These are phyloP conservation scores for Coniochaeta sp. DNA, from an alignment of 2,329 filamentous ascomycete species.

Conservation along the genomic window DNA sequence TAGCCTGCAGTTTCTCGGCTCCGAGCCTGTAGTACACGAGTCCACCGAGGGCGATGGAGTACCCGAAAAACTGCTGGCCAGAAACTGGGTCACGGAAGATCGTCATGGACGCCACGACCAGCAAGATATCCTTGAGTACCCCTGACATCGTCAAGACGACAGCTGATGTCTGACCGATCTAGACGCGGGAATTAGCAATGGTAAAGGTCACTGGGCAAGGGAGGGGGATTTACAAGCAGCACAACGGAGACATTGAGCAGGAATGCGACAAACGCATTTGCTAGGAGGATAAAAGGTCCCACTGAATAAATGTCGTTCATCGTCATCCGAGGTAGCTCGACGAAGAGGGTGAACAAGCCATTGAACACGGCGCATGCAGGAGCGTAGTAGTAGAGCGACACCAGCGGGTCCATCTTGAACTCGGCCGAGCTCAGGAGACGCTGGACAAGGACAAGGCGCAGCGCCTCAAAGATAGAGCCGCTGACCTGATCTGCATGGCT, in stretches of 20 bases:
- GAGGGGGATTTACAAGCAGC: slow-evolving; percentile 59
- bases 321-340: slow-evolving; percentile 64
- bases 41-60: slow-evolving; percentile 70
- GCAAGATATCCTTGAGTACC: slow-evolving; percentile 81
- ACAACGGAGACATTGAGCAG: slow-evolving; percentile 79
- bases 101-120: slow-evolving; percentile 71
- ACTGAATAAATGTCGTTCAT: slow-evolving; percentile 67
- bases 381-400: slow-evolving; percentile 86
- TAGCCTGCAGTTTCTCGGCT: too few relatives aligned
- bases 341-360: slow-evolving; percentile 62
- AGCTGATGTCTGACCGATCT: slow-evolving; percentile 85
- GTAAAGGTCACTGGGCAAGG: too few relatives aligned
- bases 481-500: too few relatives aligned
- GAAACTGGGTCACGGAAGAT: slow-evolving; percentile 75
- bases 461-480: slow-evolving; percentile 75
- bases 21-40: slow-evolving; percentile 86
- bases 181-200: too few relatives aligned
- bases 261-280: slow-evolving; percentile 74
- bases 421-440: slow-evolving; percentile 73
- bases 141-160: slow-evolving; percentile 81
- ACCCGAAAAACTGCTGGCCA: slow-evolving; percentile 76
- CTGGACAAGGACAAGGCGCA: slow-evolving; percentile 79
- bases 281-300: slow-evolving; percentile 63
- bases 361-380: slow-evolving; percentile 84
- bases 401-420: slow-evolving; percentile 90